phyloP scores from a whole-genome alignment of 306 rosid genomes.

The Astragalus membranaceus region DNA sequence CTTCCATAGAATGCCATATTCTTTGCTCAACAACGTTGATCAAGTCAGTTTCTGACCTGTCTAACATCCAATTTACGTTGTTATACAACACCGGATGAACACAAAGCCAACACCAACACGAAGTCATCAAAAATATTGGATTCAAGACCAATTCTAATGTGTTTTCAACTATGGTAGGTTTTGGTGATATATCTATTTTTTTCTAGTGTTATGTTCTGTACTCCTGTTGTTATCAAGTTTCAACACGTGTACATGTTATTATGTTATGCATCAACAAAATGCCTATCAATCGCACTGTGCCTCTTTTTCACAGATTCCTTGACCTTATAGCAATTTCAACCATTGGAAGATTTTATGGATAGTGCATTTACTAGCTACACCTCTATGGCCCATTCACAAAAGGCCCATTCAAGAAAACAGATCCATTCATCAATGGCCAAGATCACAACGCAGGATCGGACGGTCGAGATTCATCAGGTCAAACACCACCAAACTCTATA shows the following conservation, averaged over 20 bases:
- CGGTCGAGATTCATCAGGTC: too few relatives aligned
- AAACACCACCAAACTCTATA: too few relatives aligned
- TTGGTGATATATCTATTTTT: background rate
- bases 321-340: background rate
- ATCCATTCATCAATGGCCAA: too few relatives aligned
- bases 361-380: too few relatives aligned
- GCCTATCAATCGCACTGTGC: background rate
- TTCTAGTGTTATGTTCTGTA: background rate
- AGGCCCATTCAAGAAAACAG: too few relatives aligned
- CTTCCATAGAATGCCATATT: slow-evolving; percentile 97
- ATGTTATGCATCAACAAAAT: background rate
- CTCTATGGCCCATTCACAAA: too few relatives aligned
- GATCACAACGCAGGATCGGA: too few relatives aligned
- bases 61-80: background rate
- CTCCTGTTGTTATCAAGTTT: background rate
- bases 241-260: background rate
- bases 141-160: background rate
- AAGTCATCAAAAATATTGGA: background rate
- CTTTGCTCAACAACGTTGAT: slow-evolving; percentile 85
- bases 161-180: background rate
- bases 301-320: background rate
- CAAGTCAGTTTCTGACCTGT: slow-evolving; percentile 83
- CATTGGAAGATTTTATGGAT: too few relatives aligned
- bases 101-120: background rate
- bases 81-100: background rate